Base-by-base conservation (phyloP, 176 grass and related monocot genomes). In the Oryza longistaminata region DNA sequence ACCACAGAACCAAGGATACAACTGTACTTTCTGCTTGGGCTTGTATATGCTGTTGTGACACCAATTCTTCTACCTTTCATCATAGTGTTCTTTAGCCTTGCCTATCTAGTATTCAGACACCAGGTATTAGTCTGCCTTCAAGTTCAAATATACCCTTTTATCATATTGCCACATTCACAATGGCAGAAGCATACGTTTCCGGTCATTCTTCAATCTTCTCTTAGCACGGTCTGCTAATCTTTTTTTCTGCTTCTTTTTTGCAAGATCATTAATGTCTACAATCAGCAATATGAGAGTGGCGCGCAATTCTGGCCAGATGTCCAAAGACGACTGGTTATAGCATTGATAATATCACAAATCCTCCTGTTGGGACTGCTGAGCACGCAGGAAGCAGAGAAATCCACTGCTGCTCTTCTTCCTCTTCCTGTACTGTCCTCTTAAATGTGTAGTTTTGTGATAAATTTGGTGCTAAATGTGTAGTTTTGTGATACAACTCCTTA, bases 201-300 rank as follows among this genome's bases (percentile, higher is more conserved):
- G 19, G 33, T 37, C 31, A 17, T 73, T 26, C 17, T 49, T 43
- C 37, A 71, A 35, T 22, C 45, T 77, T 90, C 15, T 66, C 39
- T 75, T 76, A 65, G 33, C 44, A 37, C 43, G 48, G 43, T 34
- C 7, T 16, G 12, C 66, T 87, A 68, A 80, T 74, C 3, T 71
- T 7, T 46, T 80, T 49, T 66, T 66, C 39, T 78, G 65, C 53
- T 88, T 62, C 78, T 68, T 44, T 52, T 13, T 86, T 75, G 37
- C 77, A 87, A 96, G 96, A 98, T 98, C 77, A 98, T 98, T 66
- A 98, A 98, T 76, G 93, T 98, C 62, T 98, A 95, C 70, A 94
- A 44, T 76, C 91, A 98, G 82, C 60, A 94, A 85, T 98, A 98
- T 6, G 96, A 98, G 75, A 98, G 93, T 12, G 90, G 86, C 29